Evolutionary conservation across 345 rosid genomes (phyloP), one percentile per base, ranked within the genome.

Genomic region (Lumnitzera racemosa): DNA sequence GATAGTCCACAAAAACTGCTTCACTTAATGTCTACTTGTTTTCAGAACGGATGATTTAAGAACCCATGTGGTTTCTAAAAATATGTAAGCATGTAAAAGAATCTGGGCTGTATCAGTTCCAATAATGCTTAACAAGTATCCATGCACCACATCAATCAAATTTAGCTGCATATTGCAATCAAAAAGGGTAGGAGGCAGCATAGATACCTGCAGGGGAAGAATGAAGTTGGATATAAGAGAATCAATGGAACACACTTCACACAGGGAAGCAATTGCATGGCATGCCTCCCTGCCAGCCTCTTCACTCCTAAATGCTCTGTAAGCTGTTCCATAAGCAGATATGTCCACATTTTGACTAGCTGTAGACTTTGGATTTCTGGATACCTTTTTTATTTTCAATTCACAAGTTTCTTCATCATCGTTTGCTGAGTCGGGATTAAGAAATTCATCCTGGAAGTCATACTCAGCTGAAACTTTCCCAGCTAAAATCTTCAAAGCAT

Each of bases 181-280:
- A 75, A 66, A 55, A 0, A 63, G 23, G 51, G 53, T 61, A 71
- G 53, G 17, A 53, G 23, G 60, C 58, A 61, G 68, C 56, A 16
- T 41, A 57, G 24, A 24, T 46, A 94, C 99, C 97, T 94, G 97
- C 70, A 94, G 71, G 0, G 97, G 96, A 58, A 94, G 87, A 74
- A 94, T 90, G 74, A 94, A 94, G 70, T 86, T 94, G 57, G 99
- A 90, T 69, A 94, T 94, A 68, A 94, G 80, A 47, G 90, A 81
- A 72, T 94, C 95, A 47, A 94, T 86, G 25, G 97, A 80, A 76
- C 96, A 87, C 68, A 90, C 81, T 88, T 88, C 96, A 77, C 96
- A 90, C 61, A 94, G 67, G 53, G 99, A 82, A 58, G 88, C 86
- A 73, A 94, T 90, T 56, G 97, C 96, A 81, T 83, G 90, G 68